Percentiles rank a stretch among this genome's conserved stretches.
phyloP scores from a whole-genome alignment of 2,329 filamentous ascomycete genomes.

The Apiospora pterosperma region DNA sequence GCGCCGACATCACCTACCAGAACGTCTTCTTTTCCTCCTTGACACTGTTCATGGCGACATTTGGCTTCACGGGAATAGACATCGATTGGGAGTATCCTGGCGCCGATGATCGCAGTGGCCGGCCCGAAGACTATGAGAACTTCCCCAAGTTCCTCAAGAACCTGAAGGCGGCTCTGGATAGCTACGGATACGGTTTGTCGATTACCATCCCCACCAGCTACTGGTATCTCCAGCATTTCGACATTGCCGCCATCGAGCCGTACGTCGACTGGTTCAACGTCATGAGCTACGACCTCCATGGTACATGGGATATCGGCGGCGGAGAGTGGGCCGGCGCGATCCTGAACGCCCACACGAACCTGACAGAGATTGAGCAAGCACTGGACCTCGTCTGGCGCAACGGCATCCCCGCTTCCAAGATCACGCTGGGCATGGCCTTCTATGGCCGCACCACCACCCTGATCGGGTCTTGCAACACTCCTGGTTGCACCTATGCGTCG shows the following conservation, averaged over 20 bases:
- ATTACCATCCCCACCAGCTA: slow-evolving; percentile 14
- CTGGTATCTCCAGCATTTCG: slow-evolving; percentile 16
- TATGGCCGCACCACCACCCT: slow-evolving; percentile 35
- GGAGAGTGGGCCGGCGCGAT: slow-evolving; percentile 15
- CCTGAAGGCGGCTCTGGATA: neutral
- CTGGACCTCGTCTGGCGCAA: slow-evolving; percentile 47
- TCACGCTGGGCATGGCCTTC: slow-evolving; percentile 43
- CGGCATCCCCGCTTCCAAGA: slow-evolving; percentile 35
- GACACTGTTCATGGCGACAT: slow-evolving; percentile 9
- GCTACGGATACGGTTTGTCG: slow-evolving; percentile 2
- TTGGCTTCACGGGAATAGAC: slow-evolving; percentile 12
- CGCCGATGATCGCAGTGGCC: neutral
- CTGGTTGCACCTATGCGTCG: neutral
- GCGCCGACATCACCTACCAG: neutral
- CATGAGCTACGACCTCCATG: slow-evolving; percentile 38
- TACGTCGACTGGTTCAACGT: slow-evolving; percentile 32
- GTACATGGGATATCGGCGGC: slow-evolving; percentile 32
- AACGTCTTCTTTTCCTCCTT: neutral
- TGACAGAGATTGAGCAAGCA: slow-evolving; percentile 41
- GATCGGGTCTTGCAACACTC: slow-evolving; percentile 18
- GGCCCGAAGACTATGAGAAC: neutral
- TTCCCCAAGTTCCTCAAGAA: neutral
- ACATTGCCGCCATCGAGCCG: neutral
- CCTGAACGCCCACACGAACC: slow-evolving; percentile 39
- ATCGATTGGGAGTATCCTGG: slow-evolving; percentile 13